Percentiles rank a stretch among this genome's conserved stretches.
These are phyloP conservation scores for Gaertneriomyces semiglobifer DNA, from an alignment of 192 early-diverging fungal genomes.

Conservation along the genomic window DNA sequence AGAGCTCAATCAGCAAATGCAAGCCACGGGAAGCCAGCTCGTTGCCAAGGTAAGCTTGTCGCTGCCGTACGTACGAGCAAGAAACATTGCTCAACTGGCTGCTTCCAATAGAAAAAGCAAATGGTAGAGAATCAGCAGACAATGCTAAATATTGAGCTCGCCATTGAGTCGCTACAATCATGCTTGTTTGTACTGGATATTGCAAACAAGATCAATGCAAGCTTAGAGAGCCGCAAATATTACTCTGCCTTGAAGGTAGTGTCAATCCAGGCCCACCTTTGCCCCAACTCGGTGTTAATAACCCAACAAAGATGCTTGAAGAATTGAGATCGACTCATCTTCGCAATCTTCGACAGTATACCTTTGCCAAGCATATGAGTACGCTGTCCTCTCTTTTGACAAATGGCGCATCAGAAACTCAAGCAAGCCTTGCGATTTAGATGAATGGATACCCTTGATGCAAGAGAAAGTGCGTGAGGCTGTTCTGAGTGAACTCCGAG, in stretches of 20 bases:
- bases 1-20: slow-evolving; percentile 81
- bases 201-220: slow-evolving; percentile 74
- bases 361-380: slow-evolving; percentile 83
- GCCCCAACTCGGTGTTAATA: neutral
- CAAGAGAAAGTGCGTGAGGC: slow-evolving; percentile 81
- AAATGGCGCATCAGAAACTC: neutral
- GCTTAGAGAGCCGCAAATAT: slow-evolving; percentile 80
- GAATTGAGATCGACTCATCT: slow-evolving; percentile 71
- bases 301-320: slow-evolving; percentile 70
- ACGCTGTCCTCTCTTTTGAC: slow-evolving; percentile 1
- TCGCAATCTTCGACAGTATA: slow-evolving; percentile 70
- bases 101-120: slow-evolving; percentile 64
- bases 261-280: neutral
- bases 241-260: slow-evolving; percentile 84
- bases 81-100: neutral
- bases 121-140: slow-evolving; percentile 73
- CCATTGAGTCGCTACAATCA: slow-evolving; percentile 71
- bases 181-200: slow-evolving; percentile 87
- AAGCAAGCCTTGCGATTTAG: slow-evolving; percentile 34
- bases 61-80: neutral
- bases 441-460: slow-evolving; percentile 83
- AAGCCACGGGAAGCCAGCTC: slow-evolving; percentile 72
- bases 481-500: slow-evolving; percentile 82
- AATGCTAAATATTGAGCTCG: slow-evolving; percentile 83
- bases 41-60: slow-evolving; percentile 65